Evolutionary conservation across 169 alveolate species (phyloP).

Genomic region (Babesia bovis): DNA sequence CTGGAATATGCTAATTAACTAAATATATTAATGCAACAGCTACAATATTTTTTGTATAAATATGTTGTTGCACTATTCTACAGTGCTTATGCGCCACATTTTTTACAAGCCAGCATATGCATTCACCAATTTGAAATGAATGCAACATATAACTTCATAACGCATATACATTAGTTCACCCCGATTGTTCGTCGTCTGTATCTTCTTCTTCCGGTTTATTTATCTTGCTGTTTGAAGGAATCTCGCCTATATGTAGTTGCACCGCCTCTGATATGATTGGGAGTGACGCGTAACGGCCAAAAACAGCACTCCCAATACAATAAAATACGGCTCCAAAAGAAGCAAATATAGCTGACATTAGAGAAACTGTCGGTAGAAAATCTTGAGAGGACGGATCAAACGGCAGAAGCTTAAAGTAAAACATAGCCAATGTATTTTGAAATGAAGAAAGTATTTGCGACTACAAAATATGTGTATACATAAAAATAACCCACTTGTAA

Average conservation of each 20-base stretch:
- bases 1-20: too few species aligned
- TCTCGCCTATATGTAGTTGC: conserved; percentile 52
- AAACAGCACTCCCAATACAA: conserved; percentile 17
- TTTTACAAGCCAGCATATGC: too few species aligned
- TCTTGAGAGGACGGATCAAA: conserved; percentile 19
- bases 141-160: too few species aligned
- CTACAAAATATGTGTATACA: neutral
- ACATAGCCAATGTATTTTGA: conserved; percentile 43
- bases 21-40: too few species aligned
- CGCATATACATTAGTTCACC: too few species aligned
- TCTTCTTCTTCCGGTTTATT: conserved; percentile 4
- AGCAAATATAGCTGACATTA: conserved; percentile 31
- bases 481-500: conserved; percentile 29
- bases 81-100: too few species aligned
- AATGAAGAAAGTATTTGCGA: conserved; percentile 30
- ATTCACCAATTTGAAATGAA: too few species aligned
- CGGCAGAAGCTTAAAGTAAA: conserved; percentile 46
- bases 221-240: conserved; percentile 6
- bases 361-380: conserved; percentile 19
- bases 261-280: conserved; percentile 61
- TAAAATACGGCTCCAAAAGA: conserved; percentile 46
- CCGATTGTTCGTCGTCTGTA: neutral
- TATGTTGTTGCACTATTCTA: too few species aligned
- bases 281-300: conserved; percentile 28
- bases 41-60: too few species aligned